Conservation (phyloP, 176 grass and related monocot species). For the Triticum timopheevii region DNA sequence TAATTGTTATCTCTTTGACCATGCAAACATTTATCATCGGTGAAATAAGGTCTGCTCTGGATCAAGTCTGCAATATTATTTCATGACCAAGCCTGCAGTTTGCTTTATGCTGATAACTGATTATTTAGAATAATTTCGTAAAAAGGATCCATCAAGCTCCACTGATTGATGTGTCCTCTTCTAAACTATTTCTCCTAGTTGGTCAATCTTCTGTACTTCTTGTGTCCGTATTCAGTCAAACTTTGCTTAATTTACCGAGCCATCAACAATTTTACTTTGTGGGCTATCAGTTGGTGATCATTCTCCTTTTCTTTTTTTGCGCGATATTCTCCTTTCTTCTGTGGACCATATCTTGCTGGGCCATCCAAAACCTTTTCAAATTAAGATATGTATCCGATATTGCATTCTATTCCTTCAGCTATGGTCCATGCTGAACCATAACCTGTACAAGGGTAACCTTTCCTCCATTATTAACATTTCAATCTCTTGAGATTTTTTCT, state of each 20-base stretch:
- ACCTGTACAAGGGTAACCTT: neutral
- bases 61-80: no score
- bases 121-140: no score
- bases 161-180: no score
- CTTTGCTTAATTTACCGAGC: neutral
- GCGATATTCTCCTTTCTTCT: neutral
- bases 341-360: slow-evolving; percentile 10
- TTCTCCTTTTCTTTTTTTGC: neutral
- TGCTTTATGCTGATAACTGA: neutral
- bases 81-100: neutral
- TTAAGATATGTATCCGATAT: neutral
- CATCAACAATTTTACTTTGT: neutral
- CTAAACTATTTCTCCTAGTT: neutral
- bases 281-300: neutral
- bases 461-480: neutral
- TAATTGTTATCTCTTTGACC: no score
- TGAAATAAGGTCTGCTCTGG: no score
- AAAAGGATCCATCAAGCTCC: no score
- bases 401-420: neutral
- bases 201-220: neutral
- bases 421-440: neutral
- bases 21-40: no score
- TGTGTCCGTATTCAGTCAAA: neutral
- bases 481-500: neutral
- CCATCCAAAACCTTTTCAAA: slow-evolving; percentile 9